Conservation (phyloP, 1,284 basidiomycete species). For the Irpex sp. region DNA sequence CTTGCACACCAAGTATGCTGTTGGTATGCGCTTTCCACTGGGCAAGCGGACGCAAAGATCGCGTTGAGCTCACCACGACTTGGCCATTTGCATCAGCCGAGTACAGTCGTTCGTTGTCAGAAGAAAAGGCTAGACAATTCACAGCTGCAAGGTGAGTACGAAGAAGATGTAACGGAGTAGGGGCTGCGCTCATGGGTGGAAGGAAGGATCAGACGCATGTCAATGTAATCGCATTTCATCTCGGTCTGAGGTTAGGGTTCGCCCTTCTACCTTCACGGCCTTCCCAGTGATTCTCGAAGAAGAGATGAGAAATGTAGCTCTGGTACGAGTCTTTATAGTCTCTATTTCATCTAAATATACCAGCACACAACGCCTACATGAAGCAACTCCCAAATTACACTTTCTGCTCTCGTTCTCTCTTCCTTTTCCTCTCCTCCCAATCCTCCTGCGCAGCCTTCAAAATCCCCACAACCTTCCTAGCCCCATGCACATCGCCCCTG, state of each 20-base stretch:
- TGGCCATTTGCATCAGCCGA: conserved; percentile 77
- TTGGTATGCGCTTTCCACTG: conserved; percentile 80
- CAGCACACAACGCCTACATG: background rate
- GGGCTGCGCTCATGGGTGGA: background rate
- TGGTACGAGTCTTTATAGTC: background rate
- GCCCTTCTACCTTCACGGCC: background rate
- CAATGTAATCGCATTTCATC: background rate
- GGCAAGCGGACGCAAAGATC: conserved; percentile 64
- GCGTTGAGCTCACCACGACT: conserved; percentile 70
- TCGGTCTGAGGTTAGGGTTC: background rate
- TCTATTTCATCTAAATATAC: background rate
- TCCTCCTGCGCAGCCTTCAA: conserved; percentile 41
- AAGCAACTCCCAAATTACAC: background rate
- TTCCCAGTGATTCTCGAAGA: no score
- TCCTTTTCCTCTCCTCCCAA: conserved; percentile 1
- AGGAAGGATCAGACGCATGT: background rate
- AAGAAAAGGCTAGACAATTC: conserved; percentile 53
- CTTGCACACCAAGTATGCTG: conserved; percentile 71
- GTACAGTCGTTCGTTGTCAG: conserved; percentile 73
- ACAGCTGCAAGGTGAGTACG: conserved; percentile 67
- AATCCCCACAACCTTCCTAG: conserved; percentile 50
- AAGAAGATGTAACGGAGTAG: conserved; percentile 52
- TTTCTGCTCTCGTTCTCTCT: background rate
- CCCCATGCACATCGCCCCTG: conserved; percentile 49
- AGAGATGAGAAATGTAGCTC: no score